phyloP scores from a whole-genome alignment of 225 moss, liverwort and hornwort genomes.

The Neckera pumila region DNA sequence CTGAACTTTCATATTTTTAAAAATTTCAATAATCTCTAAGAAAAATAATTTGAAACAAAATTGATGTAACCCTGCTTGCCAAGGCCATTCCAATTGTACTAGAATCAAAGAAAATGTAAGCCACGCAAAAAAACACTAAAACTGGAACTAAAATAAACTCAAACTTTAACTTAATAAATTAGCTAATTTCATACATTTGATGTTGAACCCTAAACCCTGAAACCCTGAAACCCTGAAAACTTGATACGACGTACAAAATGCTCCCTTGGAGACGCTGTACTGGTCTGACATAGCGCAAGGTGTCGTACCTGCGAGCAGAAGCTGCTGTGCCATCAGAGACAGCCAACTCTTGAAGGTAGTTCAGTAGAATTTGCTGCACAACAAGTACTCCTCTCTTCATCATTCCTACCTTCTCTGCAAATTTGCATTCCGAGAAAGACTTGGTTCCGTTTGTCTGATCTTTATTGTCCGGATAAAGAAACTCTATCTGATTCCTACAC shows the following conservation, averaged over 20 bases:
- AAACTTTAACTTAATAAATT: neutral
- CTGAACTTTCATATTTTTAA: too few species aligned
- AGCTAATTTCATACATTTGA: neutral
- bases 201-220: neutral
- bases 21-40: neutral
- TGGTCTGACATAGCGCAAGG: neutral
- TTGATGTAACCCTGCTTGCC: neutral
- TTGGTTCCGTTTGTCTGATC: constrained; percentile 46
- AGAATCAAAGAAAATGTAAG: neutral
- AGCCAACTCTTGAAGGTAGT: constrained; percentile 77
- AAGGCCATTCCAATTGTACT: neutral
- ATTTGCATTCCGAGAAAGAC: constrained; percentile 20
- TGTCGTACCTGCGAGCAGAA: constrained; percentile 66
- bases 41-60: neutral
- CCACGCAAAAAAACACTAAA: neutral
- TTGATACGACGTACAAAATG: neutral
- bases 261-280: neutral
- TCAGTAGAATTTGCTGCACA: constrained; percentile 77
- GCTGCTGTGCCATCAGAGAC: constrained; percentile 54
- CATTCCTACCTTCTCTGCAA: constrained; percentile 37
- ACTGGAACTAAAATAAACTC: neutral
- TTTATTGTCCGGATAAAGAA: constrained; percentile 42
- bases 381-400: constrained; percentile 54
- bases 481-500: constrained; percentile 68
- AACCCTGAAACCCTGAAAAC: neutral